phyloP scores from a whole-genome alignment of 495 filamentous ascomycete genomes.

The Opeltia flavorubescens region DNA sequence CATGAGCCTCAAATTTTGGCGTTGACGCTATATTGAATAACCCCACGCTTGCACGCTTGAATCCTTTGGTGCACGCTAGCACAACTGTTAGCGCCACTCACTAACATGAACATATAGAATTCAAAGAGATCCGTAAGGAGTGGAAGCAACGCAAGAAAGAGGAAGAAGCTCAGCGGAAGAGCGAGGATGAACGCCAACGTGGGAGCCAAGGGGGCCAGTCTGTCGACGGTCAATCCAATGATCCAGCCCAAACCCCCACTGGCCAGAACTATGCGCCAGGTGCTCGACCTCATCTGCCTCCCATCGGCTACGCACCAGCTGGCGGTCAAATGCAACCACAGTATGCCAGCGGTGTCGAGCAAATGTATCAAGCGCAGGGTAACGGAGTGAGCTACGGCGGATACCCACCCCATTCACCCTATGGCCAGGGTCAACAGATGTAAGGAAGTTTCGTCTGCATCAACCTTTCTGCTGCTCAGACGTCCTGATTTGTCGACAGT shows the following conservation, averaged over 20 bases:
- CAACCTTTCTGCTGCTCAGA: no score
- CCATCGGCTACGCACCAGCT: slow-evolving; percentile 67
- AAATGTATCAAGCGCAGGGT: slow-evolving; percentile 40
- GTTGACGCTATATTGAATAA: slow-evolving; percentile 29
- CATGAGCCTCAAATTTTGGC: slow-evolving; percentile 21
- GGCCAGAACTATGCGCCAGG: slow-evolving; percentile 39
- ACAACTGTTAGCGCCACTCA: slow-evolving; percentile 6
- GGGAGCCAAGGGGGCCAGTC: slow-evolving; percentile 40
- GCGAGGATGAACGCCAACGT: slow-evolving; percentile 75
- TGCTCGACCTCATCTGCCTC: slow-evolving; percentile 61
- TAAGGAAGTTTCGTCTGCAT: no score
- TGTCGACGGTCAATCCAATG: slow-evolving; percentile 41
- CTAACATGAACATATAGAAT: slow-evolving; percentile 46
- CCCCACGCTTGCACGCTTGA: slow-evolving; percentile 1
- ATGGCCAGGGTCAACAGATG: slow-evolving; percentile 56
- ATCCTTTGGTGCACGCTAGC: slow-evolving; percentile 5
- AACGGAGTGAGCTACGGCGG: slow-evolving; percentile 59
- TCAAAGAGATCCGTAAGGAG: slow-evolving; percentile 97
- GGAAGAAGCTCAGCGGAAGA: slow-evolving; percentile 81
- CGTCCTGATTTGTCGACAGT: no score
- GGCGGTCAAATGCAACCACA: slow-evolving; percentile 45
- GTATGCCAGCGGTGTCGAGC: slow-evolving; percentile 46
- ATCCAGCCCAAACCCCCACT: slow-evolving; percentile 44
- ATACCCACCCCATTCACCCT: slow-evolving; percentile 68
- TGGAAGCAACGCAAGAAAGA: slow-evolving; percentile 99